Base-by-base conservation (phyloP, 2,329 filamentous ascomycete genomes). In the Cryphonectria nitschkei region DNA sequence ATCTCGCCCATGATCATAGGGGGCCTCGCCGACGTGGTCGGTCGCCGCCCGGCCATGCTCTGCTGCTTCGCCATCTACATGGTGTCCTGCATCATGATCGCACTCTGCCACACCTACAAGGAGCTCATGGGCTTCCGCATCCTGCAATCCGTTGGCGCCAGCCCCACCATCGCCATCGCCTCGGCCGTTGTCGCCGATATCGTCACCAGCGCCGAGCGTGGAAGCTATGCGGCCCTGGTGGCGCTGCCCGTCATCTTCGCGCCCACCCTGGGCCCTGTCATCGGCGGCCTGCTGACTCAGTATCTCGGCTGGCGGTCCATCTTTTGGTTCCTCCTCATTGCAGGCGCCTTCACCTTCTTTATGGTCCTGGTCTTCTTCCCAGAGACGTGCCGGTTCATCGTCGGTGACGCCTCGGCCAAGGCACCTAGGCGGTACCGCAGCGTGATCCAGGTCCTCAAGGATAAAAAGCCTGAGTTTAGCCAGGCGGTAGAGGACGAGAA, bases 141-240 rank as follows among this genome's bases (percentile, higher is more conserved):
- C 75, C 75, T 90, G 3, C 88, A 91, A 75, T 87, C 84, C 4
- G 83, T 85, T 0, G 88, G 89, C 0, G 88, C 85, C 62, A 87
- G 85, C 70, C 86, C 86, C 1, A 90, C 89, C 0, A 82, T 91
- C 8, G 86, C 90, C 0, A 80, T 93, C 4, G 81, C 80, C 34
- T 79, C 78, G 29, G 90, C 86, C 0, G 86, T 92, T 0, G 85
- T 93, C 1, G 88, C 88, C 0, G 91, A 93, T 75, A 81, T 92
- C 8, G 83, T 87, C 11, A 90, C 89, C 0, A 86, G 86, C 1
- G 85, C 86, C 0, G 90, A 93, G 75, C 81, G 91, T 69, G 89
- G 89, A 1, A 81, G 84, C 50, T 89, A 88, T 74, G 84, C 91
- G 66, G 88, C 84, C 60, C 83, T 84, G 74, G 86, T 83, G 34